Percentiles rank a stretch among this genome's conserved stretches.
phyloP scores from a whole-genome alignment of 2,329 filamentous ascomycete genomes.

The Fusarium graminum region DNA sequence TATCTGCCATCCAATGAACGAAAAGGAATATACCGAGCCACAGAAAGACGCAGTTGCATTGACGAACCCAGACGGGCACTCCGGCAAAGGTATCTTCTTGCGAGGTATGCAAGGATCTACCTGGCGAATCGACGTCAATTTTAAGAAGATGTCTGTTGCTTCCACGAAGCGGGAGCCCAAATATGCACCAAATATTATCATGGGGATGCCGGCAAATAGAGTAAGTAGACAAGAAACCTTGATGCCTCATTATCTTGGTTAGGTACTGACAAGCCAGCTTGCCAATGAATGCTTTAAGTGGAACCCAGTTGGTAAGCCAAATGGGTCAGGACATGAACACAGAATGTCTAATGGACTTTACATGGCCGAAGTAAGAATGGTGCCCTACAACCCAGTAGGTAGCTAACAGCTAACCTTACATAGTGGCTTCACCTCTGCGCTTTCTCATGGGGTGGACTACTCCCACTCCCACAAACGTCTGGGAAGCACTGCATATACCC shows the following conservation, averaged over 20 bases:
- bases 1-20: no score
- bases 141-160: background rate
- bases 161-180: background rate
- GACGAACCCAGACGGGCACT: no score
- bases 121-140: background rate
- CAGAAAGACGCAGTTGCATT: no score
- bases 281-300: background rate
- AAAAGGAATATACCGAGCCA: no score
- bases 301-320: background rate
- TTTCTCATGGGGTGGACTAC: background rate
- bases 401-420: background rate
- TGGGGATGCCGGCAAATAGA: background rate
- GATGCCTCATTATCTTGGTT: background rate
- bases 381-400: no score
- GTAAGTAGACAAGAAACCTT: background rate
- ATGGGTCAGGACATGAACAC: background rate
- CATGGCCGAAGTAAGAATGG: background rate
- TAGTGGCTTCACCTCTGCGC: background rate
- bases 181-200: background rate
- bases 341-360: background rate
- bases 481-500: background rate
- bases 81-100: no score
- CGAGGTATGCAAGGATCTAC: background rate
- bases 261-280: background rate
- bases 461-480: accelerated